phyloP scores from a whole-genome alignment of 2,329 filamentous ascomycete genomes.

The Botrytis galanthina region DNA sequence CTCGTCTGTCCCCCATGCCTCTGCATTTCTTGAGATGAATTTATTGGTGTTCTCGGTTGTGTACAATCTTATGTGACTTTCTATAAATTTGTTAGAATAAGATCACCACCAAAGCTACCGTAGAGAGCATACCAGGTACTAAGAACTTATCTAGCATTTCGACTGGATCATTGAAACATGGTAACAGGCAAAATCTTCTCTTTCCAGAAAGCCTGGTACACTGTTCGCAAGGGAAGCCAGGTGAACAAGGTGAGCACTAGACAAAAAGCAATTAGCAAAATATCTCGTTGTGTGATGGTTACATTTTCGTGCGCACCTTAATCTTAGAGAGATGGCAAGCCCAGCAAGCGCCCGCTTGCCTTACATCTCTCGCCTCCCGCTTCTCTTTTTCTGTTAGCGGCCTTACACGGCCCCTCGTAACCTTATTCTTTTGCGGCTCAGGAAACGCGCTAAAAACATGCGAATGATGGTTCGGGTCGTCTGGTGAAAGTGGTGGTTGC shows the following conservation, averaged over 20 bases:
- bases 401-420: conserved; percentile 32
- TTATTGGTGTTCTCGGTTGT: conserved; percentile 33
- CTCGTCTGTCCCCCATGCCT: conserved; percentile 32
- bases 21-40: conserved; percentile 33
- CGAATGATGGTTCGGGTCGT: conserved; percentile 25
- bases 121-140: conserved; percentile 31
- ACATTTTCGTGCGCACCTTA: conserved; percentile 26
- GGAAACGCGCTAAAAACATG: conserved; percentile 33
- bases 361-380: conserved; percentile 35
- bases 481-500: conserved; percentile 26
- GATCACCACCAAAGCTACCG: not conserved
- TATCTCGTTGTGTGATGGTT: no score
- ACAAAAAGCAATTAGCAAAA: not conserved
- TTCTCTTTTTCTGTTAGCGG: conserved; percentile 36
- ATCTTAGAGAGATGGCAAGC: conserved; percentile 39
- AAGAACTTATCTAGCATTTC: conserved; percentile 35
- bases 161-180: conserved; percentile 38
- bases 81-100: conserved; percentile 24
- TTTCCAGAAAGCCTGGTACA: conserved; percentile 35
- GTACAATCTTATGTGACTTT: conserved; percentile 35
- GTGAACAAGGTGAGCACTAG: conserved; percentile 37
- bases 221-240: conserved; percentile 36
- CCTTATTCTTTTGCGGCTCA: conserved; percentile 29
- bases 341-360: conserved; percentile 38
- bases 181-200: conserved; percentile 36